phyloP scores from a whole-genome alignment of 108 stramenopile species.

The Pseudonitzschia pungens region DNA sequence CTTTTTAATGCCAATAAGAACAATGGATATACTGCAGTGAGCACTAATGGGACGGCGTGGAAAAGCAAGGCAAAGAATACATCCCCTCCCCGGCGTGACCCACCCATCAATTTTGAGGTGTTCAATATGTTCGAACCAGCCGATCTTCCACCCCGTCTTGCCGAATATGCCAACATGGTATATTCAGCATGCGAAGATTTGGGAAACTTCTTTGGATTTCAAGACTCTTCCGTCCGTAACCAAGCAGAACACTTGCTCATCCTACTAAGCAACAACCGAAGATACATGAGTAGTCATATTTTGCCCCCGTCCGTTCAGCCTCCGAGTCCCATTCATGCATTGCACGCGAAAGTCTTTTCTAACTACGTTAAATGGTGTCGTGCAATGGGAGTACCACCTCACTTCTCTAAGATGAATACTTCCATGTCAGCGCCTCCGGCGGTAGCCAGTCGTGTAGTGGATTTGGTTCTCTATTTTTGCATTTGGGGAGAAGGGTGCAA shows the following conservation, averaged over 20 bases:
- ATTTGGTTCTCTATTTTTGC: constrained; percentile 94
- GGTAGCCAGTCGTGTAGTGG: constrained; percentile 81
- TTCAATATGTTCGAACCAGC: constrained; percentile 93
- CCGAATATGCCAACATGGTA: constrained; percentile 91
- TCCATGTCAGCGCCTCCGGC: constrained; percentile 87
- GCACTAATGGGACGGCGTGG: constrained; percentile 21
- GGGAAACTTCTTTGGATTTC: constrained; percentile 92
- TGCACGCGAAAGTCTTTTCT: constrained; percentile 94
- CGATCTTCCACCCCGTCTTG: constrained; percentile 84
- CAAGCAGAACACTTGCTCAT: constrained; percentile 96
- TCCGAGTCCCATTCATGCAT: constrained; percentile 85
- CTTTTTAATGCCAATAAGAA: neutral
- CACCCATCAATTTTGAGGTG: constrained; percentile 42
- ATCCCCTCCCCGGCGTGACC: constrained; percentile 19
- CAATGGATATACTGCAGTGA: constrained; percentile 18
- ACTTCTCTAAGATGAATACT: constrained; percentile 82
- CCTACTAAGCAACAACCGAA: constrained; percentile 92
- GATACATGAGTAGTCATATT: constrained; percentile 90
- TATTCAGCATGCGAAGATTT: constrained; percentile 91
- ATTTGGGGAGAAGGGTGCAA: constrained; percentile 98
- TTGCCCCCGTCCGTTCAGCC: constrained; percentile 77
- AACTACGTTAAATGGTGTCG: constrained; percentile 98
- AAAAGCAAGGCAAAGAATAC: constrained; percentile 30
- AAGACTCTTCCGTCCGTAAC: constrained; percentile 90
- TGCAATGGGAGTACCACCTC: constrained; percentile 82